phyloP scores from a whole-genome alignment of 805 yeast genomes.

The Yamadazyma insecticola region DNA sequence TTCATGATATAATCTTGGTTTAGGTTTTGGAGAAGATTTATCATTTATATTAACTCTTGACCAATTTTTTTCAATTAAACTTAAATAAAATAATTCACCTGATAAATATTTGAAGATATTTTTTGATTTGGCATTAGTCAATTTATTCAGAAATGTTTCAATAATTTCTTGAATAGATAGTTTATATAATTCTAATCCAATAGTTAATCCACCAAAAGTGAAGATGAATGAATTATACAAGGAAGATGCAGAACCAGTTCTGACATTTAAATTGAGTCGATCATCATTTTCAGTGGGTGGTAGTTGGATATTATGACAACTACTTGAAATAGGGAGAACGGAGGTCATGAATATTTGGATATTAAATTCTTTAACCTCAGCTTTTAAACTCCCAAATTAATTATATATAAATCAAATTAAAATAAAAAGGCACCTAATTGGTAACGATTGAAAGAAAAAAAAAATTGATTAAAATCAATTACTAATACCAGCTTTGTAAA shows the following conservation, averaged over 20 bases:
- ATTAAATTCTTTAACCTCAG: no score
- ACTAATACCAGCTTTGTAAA: no score
- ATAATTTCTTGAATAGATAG: conserved; percentile 38
- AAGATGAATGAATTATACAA: conserved; percentile 57
- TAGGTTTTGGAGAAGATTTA: conserved; percentile 23
- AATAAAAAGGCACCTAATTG: no score
- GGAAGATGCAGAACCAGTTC: conserved; percentile 66
- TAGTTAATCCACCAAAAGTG: conserved; percentile 64
- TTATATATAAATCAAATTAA: no score
- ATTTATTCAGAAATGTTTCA: conserved; percentile 29
- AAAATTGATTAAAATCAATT: no score
- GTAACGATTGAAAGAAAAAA: no score
- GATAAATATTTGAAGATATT: conserved; percentile 43
- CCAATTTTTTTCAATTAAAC: conserved; percentile 60
- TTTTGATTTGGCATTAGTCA: conserved; percentile 22
- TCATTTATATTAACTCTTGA: conserved; percentile 30
- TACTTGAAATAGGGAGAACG: conserved; percentile 58
- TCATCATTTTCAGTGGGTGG: conserved; percentile 55
- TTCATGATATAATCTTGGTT: conserved; percentile 57
- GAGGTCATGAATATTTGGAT: conserved; percentile 66
- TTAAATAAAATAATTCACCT: conserved; percentile 58
- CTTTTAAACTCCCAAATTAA: no score
- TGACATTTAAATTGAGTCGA: conserved; percentile 49
- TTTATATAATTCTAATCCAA: conserved; percentile 47
- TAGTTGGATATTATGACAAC: conserved; percentile 51